These are phyloP conservation scores for Conoideocrella luteorostrata DNA, from an alignment of 2,329 filamentous ascomycete species.

Conservation along the genomic window DNA sequence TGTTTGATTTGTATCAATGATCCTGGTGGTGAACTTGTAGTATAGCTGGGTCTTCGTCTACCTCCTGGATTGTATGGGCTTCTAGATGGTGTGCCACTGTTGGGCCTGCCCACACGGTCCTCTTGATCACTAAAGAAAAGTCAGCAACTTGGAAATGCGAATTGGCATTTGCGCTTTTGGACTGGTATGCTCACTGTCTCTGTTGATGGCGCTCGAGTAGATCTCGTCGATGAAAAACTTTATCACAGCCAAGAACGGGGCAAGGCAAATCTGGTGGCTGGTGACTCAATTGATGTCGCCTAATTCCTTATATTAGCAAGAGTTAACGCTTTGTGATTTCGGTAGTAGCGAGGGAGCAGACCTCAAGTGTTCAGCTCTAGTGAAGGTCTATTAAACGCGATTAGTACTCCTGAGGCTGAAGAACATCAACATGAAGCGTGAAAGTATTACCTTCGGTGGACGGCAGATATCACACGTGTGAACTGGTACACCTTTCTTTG, in stretches of 20 bases:
- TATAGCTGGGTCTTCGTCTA: slow-evolving; percentile 14
- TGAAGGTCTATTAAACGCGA: slow-evolving; percentile 61
- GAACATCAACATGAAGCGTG: background rate
- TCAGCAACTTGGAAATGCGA: too few species aligned
- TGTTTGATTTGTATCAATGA: slow-evolving; percentile 10
- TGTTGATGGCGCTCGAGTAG: slow-evolving; percentile 51
- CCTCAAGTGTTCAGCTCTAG: slow-evolving; percentile 56
- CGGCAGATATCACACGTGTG: slow-evolving; percentile 47
- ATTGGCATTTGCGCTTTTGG: too few species aligned
- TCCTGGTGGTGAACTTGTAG: slow-evolving; percentile 11
- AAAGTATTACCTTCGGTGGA: slow-evolving; percentile 41
- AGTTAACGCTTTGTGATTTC: slow-evolving; percentile 8
- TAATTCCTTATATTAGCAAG: slow-evolving; percentile 24
- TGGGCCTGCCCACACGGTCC: slow-evolving; percentile 5
- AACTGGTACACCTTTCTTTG: slow-evolving; percentile 53
- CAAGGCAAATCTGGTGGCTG: slow-evolving; percentile 47
- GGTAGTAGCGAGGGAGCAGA: slow-evolving; percentile 22
- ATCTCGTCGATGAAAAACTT: slow-evolving; percentile 52
- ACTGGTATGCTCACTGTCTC: slow-evolving; percentile 26
- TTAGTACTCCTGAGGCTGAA: too few species aligned
- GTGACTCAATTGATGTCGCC: slow-evolving; percentile 57
- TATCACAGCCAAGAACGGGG: slow-evolving; percentile 46
- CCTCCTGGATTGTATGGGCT: slow-evolving; percentile 6
- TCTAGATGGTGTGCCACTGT: background rate
- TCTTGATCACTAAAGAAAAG: slow-evolving; percentile 19